These are phyloP conservation scores for Hymenotorrendiella dingleyae DNA, from an alignment of 2,329 filamentous ascomycete species.

Conservation along the genomic window DNA sequence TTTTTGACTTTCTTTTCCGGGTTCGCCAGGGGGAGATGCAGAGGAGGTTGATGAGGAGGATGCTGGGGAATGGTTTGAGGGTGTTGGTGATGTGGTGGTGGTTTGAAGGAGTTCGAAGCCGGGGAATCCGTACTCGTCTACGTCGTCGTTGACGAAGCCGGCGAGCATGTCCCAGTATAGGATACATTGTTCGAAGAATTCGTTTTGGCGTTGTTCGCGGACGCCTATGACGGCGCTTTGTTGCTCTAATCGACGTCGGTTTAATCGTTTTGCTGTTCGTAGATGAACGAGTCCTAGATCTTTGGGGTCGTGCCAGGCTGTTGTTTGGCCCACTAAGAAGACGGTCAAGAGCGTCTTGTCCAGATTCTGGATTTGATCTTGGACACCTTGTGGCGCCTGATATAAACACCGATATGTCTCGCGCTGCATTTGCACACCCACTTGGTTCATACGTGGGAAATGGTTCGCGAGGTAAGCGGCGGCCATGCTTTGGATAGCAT, in stretches of 20 bases:
- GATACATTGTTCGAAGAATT: conserved; percentile 29
- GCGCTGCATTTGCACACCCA: conserved; percentile 44
- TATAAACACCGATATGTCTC: conserved; percentile 26
- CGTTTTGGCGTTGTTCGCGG: conserved; percentile 21
- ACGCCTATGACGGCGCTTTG: conserved; percentile 12
- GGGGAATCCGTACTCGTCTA: conserved; percentile 21
- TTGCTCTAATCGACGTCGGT: conserved; percentile 19
- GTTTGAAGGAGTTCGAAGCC: conserved; percentile 7
- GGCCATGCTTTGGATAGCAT: conserved; percentile 59
- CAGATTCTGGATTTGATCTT: conserved; percentile 40
- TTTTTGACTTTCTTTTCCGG: not conserved
- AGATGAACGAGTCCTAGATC: conserved; percentile 40
- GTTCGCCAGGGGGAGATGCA: not conserved
- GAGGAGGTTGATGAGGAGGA: not conserved
- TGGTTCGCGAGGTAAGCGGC: conserved; percentile 54
- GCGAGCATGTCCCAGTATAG: conserved; percentile 30
- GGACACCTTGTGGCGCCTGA: conserved; percentile 46
- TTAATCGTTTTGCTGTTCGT: conserved; percentile 26
- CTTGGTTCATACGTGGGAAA: conserved; percentile 45
- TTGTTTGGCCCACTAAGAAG: conserved; percentile 52
- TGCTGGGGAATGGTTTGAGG: not conserved
- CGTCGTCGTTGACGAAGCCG: conserved; percentile 25
- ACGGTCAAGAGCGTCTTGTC: conserved; percentile 52
- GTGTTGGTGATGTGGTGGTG: not conserved
- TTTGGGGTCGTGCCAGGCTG: conserved; percentile 52